These are phyloP conservation scores for Colletotrichum aenigma DNA, from an alignment of 2,329 filamentous ascomycete genomes.

Conservation along the genomic window DNA sequence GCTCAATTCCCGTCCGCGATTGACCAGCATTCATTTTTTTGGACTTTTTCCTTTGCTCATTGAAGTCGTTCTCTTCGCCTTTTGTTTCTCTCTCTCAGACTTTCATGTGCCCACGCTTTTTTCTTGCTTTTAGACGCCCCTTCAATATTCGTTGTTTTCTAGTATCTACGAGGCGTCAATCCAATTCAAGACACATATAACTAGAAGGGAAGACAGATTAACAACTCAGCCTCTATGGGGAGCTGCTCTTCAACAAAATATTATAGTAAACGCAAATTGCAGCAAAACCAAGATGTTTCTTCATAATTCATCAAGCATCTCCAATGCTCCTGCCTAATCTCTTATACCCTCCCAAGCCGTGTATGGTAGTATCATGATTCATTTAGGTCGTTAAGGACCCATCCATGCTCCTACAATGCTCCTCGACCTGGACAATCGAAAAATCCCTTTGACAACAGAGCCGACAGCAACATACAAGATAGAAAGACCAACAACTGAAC, in stretches of 20 bases:
- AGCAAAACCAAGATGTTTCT: not conserved
- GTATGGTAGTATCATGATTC: not conserved
- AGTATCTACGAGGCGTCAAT: not conserved
- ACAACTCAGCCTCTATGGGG: not conserved
- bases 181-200: not conserved
- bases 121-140: not conserved
- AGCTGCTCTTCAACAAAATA: not conserved
- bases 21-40: not conserved
- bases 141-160: not conserved
- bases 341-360: not conserved
- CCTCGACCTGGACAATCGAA: not conserved
- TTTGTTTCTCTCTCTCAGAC: not conserved
- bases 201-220: not conserved
- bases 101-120: not conserved
- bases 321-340: not conserved
- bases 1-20: constrained; percentile 21
- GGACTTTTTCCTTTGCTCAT: not conserved
- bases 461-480: not conserved
- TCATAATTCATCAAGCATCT: not conserved
- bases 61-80: not conserved
- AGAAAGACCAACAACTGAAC: not conserved
- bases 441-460: not conserved
- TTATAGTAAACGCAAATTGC: not conserved
- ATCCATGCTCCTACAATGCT: not conserved
- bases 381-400: not conserved